A percentile compares a stretch with the other conserved stretches of the same genome.
These are phyloP conservation scores for Saururus chinensis DNA, from an alignment of 164 flowering plant genomes.

Conservation along the genomic window DNA sequence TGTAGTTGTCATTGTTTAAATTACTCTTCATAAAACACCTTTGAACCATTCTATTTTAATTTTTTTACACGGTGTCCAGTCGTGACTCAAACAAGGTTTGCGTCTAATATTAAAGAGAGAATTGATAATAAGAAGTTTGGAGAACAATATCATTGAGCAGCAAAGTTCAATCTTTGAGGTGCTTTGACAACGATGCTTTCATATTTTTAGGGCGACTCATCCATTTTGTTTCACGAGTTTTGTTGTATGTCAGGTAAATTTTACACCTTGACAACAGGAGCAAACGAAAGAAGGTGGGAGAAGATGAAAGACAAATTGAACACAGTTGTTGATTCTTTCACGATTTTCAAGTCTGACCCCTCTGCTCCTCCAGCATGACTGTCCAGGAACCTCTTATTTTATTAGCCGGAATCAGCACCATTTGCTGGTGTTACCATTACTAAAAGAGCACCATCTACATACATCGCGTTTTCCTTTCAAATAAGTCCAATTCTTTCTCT, in stretches of 20 bases:
- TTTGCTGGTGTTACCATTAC: neutral
- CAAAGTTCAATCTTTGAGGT: too few relatives aligned
- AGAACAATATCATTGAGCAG: too few relatives aligned
- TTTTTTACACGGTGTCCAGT: too few relatives aligned
- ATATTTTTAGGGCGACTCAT: too few relatives aligned
- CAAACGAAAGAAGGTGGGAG: constrained; percentile 92
- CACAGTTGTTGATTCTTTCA: constrained; percentile 73
- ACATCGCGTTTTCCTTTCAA: neutral
- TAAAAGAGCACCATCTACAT: neutral
- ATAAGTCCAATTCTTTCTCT: too few relatives aligned
- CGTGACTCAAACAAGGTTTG: too few relatives aligned
- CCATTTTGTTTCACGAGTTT: neutral
- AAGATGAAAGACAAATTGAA: constrained; percentile 90
- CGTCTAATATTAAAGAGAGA: too few relatives aligned
- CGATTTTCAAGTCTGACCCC: constrained; percentile 39
- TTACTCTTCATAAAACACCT: too few relatives aligned
- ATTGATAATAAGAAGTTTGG: too few relatives aligned
- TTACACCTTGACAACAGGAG: constrained; percentile 89
- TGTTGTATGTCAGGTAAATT: constrained; percentile 63
- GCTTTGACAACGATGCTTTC: too few relatives aligned
- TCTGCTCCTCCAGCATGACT: neutral
- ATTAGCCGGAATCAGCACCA: neutral
- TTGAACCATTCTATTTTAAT: too few relatives aligned
- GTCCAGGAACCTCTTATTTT: neutral
- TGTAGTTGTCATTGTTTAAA: too few relatives aligned